These are phyloP conservation scores for Colletotrichum orchidophilum DNA, from an alignment of 2,329 filamentous ascomycete genomes.

Conservation along the genomic window DNA sequence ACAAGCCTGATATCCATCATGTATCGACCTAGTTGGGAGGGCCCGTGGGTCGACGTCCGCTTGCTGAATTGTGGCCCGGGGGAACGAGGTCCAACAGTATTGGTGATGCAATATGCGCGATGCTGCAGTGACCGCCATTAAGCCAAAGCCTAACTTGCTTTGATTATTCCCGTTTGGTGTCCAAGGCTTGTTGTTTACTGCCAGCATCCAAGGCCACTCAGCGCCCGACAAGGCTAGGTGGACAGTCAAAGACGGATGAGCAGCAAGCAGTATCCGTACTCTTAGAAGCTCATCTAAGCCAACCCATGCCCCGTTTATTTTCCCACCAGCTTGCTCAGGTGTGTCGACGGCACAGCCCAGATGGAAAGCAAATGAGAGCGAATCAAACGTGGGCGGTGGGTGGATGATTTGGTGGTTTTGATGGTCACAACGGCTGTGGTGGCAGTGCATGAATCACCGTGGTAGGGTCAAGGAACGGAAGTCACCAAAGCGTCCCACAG, in stretches of 20 bases:
- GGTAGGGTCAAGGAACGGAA: conserved; percentile 26
- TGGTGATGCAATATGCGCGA: neutral
- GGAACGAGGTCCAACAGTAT: neutral
- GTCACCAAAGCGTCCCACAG: conserved; percentile 4
- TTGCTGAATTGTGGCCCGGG: neutral
- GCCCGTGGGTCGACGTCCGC: neutral
- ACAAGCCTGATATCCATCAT: conserved; percentile 19
- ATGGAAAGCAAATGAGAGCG: neutral
- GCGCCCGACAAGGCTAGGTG: neutral
- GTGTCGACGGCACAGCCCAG: conserved; percentile 14
- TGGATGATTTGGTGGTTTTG: conserved; percentile 18
- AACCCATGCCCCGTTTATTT: neutral
- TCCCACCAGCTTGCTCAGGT: neutral
- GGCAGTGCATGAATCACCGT: conserved; percentile 28
- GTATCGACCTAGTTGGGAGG: neutral
- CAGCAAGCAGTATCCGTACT: neutral
- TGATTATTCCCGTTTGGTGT: neutral
- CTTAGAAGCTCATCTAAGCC: neutral
- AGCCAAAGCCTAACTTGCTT: conserved; percentile 1
- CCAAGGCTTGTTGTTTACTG: neutral
- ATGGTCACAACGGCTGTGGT: conserved; percentile 12
- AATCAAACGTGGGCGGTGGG: neutral
- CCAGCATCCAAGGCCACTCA: neutral
- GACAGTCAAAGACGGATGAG: neutral
- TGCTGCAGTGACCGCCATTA: neutral